Conservation (phyloP, 2,329 filamentous ascomycete genomes). For the Fonsecaea pugnacius region DNA sequence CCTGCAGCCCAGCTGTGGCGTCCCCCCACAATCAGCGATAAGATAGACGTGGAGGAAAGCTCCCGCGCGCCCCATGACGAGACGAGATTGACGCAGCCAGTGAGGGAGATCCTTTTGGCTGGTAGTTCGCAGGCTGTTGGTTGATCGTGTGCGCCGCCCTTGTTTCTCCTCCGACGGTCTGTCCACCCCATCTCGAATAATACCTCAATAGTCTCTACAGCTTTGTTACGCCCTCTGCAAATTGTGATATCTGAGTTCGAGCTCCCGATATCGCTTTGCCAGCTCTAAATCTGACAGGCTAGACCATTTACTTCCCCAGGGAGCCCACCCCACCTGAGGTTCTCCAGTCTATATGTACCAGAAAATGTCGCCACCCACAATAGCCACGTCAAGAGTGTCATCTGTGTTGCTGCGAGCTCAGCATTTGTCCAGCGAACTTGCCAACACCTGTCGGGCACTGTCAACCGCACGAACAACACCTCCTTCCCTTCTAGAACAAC, state of each 20-base stretch:
- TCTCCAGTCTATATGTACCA: conserved; percentile 1
- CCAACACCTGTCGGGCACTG: conserved; percentile 26
- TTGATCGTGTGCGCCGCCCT: background rate
- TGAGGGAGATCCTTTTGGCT: background rate
- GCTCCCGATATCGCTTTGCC: conserved; percentile 20
- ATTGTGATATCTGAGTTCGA: background rate
- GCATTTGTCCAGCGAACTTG: conserved; percentile 33
- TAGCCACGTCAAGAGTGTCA: conserved; percentile 23
- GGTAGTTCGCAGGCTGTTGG: background rate
- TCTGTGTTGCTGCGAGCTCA: conserved; percentile 32
- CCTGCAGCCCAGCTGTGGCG: conserved; percentile 11
- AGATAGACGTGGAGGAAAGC: conserved; percentile 24
- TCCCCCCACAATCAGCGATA: conserved; percentile 29
- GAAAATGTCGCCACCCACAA: conserved; percentile 18
- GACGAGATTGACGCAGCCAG: conserved; percentile 3
- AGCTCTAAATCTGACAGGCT: conserved; percentile 15
- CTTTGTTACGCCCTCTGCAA: background rate
- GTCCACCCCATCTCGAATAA: conserved; percentile 1
- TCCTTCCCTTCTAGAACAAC: conserved; percentile 10
- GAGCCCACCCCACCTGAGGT: background rate
- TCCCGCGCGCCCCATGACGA: conserved; percentile 1
- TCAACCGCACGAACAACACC: conserved; percentile 10
- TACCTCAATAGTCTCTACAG: background rate
- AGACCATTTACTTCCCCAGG: conserved; percentile 11
- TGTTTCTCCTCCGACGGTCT: background rate